Percentiles rank a stretch among this genome's conserved stretches.
Conservation (phyloP, 306 rosid species). For the Corylus heterophylla region DNA sequence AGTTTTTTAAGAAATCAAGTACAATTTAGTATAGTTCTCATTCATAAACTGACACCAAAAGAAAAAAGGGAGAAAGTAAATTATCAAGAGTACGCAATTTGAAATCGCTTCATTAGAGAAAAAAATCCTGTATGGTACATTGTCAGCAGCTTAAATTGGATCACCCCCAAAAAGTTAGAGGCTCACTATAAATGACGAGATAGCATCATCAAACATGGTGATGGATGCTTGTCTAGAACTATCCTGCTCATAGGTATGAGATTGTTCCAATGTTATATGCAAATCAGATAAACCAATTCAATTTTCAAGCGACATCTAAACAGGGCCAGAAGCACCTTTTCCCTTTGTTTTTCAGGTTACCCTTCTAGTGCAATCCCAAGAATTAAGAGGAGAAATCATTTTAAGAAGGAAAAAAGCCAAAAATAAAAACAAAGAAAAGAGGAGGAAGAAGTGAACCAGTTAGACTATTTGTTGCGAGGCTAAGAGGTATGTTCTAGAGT, state of each 20-base stretch:
- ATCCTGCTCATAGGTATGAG: background rate
- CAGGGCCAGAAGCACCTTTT: background rate
- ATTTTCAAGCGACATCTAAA: background rate
- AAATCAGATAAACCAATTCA: background rate
- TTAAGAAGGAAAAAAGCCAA: background rate
- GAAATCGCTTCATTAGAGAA: background rate
- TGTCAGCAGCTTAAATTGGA: background rate
- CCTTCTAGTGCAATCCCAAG: background rate
- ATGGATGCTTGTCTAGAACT: background rate
- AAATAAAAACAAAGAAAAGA: background rate
- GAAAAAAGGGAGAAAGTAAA: background rate
- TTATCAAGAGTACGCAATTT: background rate
- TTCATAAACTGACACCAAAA: background rate
- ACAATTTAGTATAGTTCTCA: background rate
- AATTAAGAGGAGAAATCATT: background rate
- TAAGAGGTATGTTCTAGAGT: no score
- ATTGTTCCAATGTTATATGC: background rate
- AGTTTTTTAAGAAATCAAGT: background rate
- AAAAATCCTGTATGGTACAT: background rate
- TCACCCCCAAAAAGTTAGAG: background rate
- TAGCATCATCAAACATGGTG: background rate
- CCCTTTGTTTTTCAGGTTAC: background rate
- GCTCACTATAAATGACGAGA: background rate
- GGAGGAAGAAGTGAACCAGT: no score
- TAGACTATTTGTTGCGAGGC: no score